Percentiles rank a stretch among this genome's conserved stretches.
Evolutionary conservation across 73 alveolate genomes (phyloP).

Genomic region (Stentor coeruleus): DNA sequence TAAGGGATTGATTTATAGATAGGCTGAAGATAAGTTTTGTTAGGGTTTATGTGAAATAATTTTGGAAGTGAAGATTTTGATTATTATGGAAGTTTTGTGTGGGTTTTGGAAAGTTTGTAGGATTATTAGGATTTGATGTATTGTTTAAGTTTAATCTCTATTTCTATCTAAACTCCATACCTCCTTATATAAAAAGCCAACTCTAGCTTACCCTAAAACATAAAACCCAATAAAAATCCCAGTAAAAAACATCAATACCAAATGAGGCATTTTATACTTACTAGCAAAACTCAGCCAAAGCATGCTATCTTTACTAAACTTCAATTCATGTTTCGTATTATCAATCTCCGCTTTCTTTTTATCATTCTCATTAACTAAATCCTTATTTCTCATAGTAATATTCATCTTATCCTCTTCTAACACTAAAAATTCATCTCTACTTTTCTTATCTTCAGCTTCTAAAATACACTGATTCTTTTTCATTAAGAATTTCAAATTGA

Average conservation of each 20-base stretch:
- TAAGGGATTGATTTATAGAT: no score
- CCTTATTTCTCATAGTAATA: neutral
- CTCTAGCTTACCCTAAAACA: neutral
- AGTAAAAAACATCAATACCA: neutral
- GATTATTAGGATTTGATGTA: no score
- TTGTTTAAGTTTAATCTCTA: no score
- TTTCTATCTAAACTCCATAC: no score
- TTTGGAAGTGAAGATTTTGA: no score
- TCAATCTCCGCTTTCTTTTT: constrained; percentile 7
- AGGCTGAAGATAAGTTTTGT: no score
- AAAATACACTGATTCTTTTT: neutral
- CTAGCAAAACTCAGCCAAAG: neutral
- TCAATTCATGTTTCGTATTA: neutral
- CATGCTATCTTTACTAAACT: neutral
- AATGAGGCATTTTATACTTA: neutral
- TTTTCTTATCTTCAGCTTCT: neutral
- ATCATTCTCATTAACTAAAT: neutral
- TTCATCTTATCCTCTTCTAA: neutral
- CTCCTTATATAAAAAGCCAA: no score
- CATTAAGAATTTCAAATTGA: neutral
- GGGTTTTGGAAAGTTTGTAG: no score
- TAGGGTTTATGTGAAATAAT: no score
- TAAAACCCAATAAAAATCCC: constrained; percentile 15
- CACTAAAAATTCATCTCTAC: neutral
- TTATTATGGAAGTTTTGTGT: no score